Evolutionary conservation across 2,329 filamentous ascomycete species (phyloP).

Genomic region (Calonectria crousiana): DNA sequence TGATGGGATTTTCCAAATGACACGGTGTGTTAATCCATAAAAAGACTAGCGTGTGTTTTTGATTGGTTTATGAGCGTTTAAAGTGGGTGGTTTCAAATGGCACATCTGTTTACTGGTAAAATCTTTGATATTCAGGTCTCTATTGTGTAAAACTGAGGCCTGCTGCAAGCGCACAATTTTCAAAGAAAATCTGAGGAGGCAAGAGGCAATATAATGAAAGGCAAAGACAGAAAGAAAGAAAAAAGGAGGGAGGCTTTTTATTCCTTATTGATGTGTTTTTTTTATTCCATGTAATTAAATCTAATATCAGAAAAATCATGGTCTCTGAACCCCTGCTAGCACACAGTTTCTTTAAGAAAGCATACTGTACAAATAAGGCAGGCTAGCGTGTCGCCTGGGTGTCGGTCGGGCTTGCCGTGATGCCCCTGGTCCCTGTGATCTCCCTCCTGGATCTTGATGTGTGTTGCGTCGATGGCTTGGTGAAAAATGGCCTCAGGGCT

Average conservation of each 20-base stretch:
- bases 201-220: too few relatives aligned
- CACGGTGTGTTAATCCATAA: background rate
- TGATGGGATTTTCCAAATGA: background rate
- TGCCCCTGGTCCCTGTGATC: constrained; percentile 22
- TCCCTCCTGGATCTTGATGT: constrained; percentile 2
- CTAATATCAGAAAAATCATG: background rate
- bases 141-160: background rate
- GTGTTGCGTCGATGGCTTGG: background rate
- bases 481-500: background rate
- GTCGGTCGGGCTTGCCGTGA: background rate
- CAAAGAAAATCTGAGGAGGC: too few relatives aligned
- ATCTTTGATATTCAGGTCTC: background rate
- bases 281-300: background rate
- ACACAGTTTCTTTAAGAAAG: background rate
- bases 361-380: background rate
- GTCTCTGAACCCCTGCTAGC: background rate
- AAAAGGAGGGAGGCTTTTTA: too few relatives aligned
- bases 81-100: background rate
- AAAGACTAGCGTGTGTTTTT: background rate
- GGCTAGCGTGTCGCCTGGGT: background rate
- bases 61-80: background rate
- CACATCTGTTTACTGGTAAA: background rate
- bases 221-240: too few relatives aligned
- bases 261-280: background rate
- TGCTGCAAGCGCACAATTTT: too few relatives aligned